These are phyloP conservation scores for Paecilomyces variotii DNA, from an alignment of 2,329 filamentous ascomycete genomes.

Conservation along the genomic window DNA sequence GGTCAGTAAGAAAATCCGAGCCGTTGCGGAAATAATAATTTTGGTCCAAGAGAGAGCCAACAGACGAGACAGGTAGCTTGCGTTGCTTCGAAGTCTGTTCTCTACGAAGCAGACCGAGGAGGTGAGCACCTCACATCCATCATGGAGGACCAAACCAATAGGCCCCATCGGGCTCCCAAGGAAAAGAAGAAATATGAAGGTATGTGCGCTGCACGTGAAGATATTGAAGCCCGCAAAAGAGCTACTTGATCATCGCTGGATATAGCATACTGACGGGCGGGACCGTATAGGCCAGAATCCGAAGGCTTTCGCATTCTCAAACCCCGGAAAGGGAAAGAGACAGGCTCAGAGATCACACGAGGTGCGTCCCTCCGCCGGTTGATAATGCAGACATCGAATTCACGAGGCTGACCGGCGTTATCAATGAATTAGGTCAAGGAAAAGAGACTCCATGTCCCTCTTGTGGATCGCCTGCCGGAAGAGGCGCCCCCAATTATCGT, in stretches of 20 bases:
- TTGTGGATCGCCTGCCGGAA: constrained; percentile 90
- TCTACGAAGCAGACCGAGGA: constrained; percentile 10
- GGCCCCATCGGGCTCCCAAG: constrained; percentile 77
- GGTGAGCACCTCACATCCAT: constrained; percentile 16
- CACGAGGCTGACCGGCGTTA: neutral
- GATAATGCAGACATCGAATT: neutral
- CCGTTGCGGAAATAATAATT: constrained; percentile 25
- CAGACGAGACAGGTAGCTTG: constrained; percentile 8
- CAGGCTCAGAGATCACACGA: constrained; percentile 51
- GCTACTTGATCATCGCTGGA: neutral
- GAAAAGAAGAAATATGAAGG: constrained; percentile 73
- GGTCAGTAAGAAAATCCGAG: constrained; percentile 16
- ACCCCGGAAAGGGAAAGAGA: constrained; percentile 71
- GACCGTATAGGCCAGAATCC: constrained; percentile 60
- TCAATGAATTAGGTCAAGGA: constrained; percentile 65
- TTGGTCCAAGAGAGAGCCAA: constrained; percentile 15
- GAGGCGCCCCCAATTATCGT: constrained; percentile 91
- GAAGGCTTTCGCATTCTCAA: constrained; percentile 81
- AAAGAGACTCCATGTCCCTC: constrained; percentile 89
- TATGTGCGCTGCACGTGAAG: constrained; percentile 27
- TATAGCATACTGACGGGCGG: neutral
- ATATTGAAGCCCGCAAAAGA: neutral
- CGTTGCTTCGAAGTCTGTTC: constrained; percentile 9
- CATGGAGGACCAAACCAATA: constrained; percentile 78
- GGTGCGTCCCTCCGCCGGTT: constrained; percentile 26